Evolutionary conservation across 208 protist species (phyloP).

Genomic region (Leishmania gerbilli): DNA sequence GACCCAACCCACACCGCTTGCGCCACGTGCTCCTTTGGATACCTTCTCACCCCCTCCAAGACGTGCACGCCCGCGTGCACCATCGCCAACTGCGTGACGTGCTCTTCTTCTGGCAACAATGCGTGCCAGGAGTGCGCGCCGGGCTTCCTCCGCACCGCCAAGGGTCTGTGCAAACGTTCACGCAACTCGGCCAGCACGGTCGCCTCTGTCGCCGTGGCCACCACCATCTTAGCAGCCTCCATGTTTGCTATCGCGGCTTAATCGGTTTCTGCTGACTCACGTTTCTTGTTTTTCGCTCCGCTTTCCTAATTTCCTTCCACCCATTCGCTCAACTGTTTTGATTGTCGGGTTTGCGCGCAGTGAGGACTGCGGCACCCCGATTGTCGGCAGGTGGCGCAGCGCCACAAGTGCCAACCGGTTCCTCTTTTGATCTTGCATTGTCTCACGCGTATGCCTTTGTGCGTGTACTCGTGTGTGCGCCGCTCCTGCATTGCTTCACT

Average conservation of each 20-base stretch:
- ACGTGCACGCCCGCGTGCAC: not conserved
- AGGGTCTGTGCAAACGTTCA: not conserved
- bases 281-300: not conserved
- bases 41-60: not conserved
- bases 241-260: not conserved
- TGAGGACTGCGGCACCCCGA: not conserved
- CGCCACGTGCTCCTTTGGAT: not conserved
- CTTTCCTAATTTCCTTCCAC: not conserved
- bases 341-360: no score
- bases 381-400: no score
- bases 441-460: no score
- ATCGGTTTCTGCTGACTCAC: not conserved
- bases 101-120: not conserved
- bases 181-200: not conserved
- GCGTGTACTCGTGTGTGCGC: not conserved
- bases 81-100: slow-evolving; percentile 2
- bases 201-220: not conserved
- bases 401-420: not conserved
- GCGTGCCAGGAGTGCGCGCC: not conserved
- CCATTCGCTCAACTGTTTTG: not conserved
- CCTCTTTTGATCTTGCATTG: not conserved
- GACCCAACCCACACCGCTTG: not conserved
- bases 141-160: not conserved
- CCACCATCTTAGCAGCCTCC: not conserved
- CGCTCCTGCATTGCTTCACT: not conserved